A percentile compares a stretch with the other conserved stretches of the same genome.
Conservation (phyloP, 306 rosid species). For the Pueraria montana region DNA sequence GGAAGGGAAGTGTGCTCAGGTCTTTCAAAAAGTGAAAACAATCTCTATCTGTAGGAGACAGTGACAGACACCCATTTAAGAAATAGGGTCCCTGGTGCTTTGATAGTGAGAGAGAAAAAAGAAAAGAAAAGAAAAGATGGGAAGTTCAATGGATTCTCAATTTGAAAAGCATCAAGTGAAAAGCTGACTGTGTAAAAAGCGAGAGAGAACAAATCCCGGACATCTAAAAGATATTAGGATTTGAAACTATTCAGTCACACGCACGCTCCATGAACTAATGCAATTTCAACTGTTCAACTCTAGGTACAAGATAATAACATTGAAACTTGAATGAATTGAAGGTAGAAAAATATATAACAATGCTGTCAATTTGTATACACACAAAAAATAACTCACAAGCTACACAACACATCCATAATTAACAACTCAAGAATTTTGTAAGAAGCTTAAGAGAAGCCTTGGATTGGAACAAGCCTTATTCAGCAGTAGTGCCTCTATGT, state of each 20-base stretch:
- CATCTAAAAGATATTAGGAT: constrained; percentile 50
- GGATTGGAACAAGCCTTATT: constrained; percentile 55
- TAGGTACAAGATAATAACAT: background rate
- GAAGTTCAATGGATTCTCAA: constrained; percentile 48
- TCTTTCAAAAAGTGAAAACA: constrained; percentile 59
- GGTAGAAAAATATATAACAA: constrained; percentile 36
- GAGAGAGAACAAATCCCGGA: constrained; percentile 50
- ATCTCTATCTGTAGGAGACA: constrained; percentile 67
- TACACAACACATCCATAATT: constrained; percentile 43
- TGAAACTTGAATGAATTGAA: constrained; percentile 10
- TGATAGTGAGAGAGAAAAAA: constrained; percentile 45
- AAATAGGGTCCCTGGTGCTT: constrained; percentile 61
- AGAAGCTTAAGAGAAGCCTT: constrained; percentile 15
- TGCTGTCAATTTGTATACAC: constrained; percentile 42
- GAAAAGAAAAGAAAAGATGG: constrained; percentile 31
- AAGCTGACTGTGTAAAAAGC: constrained; percentile 38
- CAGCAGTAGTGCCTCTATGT: constrained; percentile 49
- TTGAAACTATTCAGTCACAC: constrained; percentile 43
- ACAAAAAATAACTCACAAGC: constrained; percentile 43
- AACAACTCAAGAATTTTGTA: constrained; percentile 44
- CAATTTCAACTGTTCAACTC: constrained; percentile 39
- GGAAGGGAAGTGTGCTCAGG: constrained; percentile 50
- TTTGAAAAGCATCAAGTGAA: constrained; percentile 55
- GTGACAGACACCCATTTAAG: constrained; percentile 68
- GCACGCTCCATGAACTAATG: constrained; percentile 47